These are phyloP conservation scores for Aspergillus sp. DNA, from an alignment of 2,329 filamentous ascomycete genomes.

Conservation along the genomic window DNA sequence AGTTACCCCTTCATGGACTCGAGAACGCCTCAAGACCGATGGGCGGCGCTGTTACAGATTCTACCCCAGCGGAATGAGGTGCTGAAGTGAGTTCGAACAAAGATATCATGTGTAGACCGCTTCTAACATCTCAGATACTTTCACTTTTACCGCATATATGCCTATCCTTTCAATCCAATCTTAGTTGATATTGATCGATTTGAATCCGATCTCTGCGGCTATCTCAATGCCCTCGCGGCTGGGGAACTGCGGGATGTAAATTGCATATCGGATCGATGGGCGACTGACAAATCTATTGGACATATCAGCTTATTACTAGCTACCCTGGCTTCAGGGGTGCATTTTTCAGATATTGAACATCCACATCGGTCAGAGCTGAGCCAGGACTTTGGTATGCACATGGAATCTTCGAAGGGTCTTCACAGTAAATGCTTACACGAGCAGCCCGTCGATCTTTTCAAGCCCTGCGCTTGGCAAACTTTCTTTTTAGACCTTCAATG, in stretches of 20 bases:
- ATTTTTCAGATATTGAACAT: constrained; percentile 26
- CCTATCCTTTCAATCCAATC: constrained; percentile 28
- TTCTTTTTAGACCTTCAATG: constrained; percentile 51
- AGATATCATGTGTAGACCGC: background rate
- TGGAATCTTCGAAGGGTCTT: no score
- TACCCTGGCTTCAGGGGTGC: constrained; percentile 23
- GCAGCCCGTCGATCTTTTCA: constrained; percentile 35
- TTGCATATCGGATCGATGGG: constrained; percentile 18
- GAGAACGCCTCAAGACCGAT: constrained; percentile 19
- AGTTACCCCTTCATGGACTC: constrained; percentile 27
- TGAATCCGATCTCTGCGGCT: constrained; percentile 24
- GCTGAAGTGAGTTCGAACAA: constrained; percentile 14
- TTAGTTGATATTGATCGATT: constrained; percentile 25
- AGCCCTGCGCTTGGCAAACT: constrained; percentile 54
- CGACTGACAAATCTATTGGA: constrained; percentile 19
- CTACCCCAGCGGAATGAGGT: constrained; percentile 20
- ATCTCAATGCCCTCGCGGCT: constrained; percentile 19
- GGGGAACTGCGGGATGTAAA: constrained; percentile 16
- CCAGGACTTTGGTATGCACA: constrained; percentile 21
- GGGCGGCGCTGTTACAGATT: constrained; percentile 18
- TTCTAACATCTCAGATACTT: constrained; percentile 19
- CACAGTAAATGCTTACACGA: no score
- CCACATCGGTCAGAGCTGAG: constrained; percentile 18
- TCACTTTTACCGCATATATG: constrained; percentile 23
- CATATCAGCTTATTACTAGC: constrained; percentile 26